Evolutionary conservation across 805 yeast species (phyloP), one percentile per base, ranked within the genome.

Genomic region (Clavispora fructus): DNA sequence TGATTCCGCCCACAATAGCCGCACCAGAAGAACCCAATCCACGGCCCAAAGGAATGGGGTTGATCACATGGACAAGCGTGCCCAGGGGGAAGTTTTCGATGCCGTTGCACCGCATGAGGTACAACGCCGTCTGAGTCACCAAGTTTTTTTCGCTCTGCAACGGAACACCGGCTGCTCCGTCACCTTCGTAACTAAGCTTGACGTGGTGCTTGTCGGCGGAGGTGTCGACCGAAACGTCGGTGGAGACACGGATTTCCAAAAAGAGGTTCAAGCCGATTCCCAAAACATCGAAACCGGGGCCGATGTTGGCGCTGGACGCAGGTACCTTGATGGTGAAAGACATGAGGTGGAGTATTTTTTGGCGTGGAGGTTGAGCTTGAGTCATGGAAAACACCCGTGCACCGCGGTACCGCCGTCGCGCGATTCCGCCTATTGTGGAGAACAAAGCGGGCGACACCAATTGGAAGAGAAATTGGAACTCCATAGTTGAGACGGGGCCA

Each of bases 11-110:
- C 27, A 94, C 98, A 28, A 94, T 96, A 35, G 99, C 99, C 7
- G 98, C 96, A 43, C 97, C 99, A 4, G 96, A 87, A 1, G 98
- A 94, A 1, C 99, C 99, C 48, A 94, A 75, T 8, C 99, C 99
- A 63, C 99, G 82, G 28, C 99, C 98, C 54, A 94, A 73, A 4
- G 99, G 99, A 51, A 94, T 91, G 30, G 97, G 97, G 66, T 94
- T 94, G 51, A 70, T 74, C 46, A 94, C 94, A 50, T 80, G 86
- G 32, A 94, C 75, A 42, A 70, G 77, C 6, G 98, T 91, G 35
- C 96, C 96, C 11, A 69, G 63, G 40, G 98, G 98, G 71, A 94
- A 94, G 32, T 76, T 64, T 45, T 82, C 69, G 40, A 89, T 71
- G 12, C 81, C 83, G 67, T 88, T 87, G 61, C 96, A 87, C 58